phyloP scores from a whole-genome alignment of 352 stramenopile genomes.

The Pythium brassicae region DNA sequence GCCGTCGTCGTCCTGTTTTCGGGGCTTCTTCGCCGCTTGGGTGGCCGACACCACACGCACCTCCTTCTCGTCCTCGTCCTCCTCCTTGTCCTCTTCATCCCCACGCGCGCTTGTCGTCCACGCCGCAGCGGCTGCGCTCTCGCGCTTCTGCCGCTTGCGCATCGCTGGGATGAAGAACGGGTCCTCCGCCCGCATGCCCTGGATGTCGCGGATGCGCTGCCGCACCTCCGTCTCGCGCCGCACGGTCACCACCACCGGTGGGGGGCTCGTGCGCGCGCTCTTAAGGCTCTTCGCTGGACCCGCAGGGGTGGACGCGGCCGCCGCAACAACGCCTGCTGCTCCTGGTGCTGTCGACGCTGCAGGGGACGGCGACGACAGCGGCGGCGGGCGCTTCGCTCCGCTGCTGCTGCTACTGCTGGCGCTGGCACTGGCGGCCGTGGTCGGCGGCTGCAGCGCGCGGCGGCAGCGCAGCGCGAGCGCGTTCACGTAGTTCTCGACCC shows the following conservation, averaged over 20 bases:
- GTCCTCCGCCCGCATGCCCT: conserved; percentile 64
- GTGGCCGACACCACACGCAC: not conserved
- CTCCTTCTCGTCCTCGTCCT: not conserved
- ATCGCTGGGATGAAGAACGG: conserved; percentile 33
- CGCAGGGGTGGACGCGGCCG: not conserved
- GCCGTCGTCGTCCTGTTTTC: not conserved
- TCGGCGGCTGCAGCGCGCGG: conserved; percentile 26
- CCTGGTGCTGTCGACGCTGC: not conserved
- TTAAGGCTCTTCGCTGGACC: conserved; percentile 7
- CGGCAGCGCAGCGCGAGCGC: conserved; percentile 30
- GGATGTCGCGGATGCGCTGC: conserved; percentile 57
- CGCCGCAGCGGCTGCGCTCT: conserved; percentile 25
- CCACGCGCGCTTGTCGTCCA: no score
- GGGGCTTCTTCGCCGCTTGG: not conserved
- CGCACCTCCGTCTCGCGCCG: conserved; percentile 24
- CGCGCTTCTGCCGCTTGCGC: conserved; percentile 35
- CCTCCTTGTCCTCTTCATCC: not conserved
- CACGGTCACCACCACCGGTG: not conserved
- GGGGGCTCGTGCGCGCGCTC: no score
- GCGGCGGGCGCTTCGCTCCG: not conserved
- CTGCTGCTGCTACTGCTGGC: not conserved
- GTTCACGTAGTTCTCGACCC: conserved; percentile 77
- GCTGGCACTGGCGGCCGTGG: not conserved
- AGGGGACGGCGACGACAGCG: not conserved
- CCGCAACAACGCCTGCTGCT: not conserved